Evolutionary conservation across 73 alveolate species (phyloP).

Genomic region (Tetrahymena malaccensis): DNA sequence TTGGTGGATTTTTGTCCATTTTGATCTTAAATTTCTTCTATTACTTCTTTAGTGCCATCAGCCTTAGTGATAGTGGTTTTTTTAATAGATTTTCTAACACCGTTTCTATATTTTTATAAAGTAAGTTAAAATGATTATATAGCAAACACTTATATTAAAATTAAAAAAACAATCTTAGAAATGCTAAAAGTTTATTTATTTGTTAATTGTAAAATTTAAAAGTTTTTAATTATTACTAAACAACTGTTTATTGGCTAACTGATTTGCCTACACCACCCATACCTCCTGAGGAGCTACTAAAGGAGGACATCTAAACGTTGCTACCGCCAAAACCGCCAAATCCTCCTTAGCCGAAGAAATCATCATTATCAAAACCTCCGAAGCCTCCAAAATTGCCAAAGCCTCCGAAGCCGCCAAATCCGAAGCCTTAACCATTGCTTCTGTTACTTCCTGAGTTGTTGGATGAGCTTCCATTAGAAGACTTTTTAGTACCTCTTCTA

Average conservation of each 20-base stretch:
- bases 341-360: conserved; percentile 16
- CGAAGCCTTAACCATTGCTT: conserved; percentile 47
- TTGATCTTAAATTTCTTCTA: conserved; percentile 3
- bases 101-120: conserved; percentile 36
- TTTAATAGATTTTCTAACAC: conserved; percentile 60
- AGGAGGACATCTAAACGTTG: background rate
- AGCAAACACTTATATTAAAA: no score
- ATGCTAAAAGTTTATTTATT: background rate
- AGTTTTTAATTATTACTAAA: background rate
- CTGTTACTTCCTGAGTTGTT: conserved; percentile 6
- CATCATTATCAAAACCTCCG: conserved; percentile 26
- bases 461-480: conserved; percentile 6
- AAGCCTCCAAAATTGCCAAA: conserved; percentile 43
- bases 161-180: no score
- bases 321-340: background rate
- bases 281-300: conserved; percentile 16
- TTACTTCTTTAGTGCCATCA: conserved; percentile 46
- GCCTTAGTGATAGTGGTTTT: conserved; percentile 63
- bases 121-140: conserved; percentile 41
- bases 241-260: background rate
- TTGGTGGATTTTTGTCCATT: background rate
- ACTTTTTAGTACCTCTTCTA: conserved; percentile 40
- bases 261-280: conserved; percentile 18
- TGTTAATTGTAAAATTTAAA: background rate
- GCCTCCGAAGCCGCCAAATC: conserved; percentile 49